A percentile compares a stretch with the other conserved stretches of the same genome.
These are phyloP conservation scores for Aegilops tauschii DNA, from an alignment of 176 grass and related monocot genomes.

Conservation along the genomic window DNA sequence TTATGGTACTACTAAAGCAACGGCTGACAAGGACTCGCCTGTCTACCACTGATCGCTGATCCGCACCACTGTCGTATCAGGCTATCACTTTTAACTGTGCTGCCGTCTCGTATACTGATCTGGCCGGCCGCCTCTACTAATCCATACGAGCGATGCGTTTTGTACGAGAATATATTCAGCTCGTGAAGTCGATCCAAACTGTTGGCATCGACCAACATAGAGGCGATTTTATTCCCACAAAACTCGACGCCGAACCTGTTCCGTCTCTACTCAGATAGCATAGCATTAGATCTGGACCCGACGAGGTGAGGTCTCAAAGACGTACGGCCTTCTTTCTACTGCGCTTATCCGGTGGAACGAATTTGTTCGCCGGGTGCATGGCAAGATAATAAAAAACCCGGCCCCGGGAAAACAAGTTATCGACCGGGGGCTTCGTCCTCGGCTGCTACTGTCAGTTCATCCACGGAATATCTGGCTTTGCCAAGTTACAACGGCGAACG, in stretches of 20 bases:
- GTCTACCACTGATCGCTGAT: neutral
- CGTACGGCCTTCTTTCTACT: neutral
- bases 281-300: neutral
- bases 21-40: neutral
- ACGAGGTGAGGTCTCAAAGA: neutral
- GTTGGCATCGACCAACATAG: neutral
- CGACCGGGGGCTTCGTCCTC: neutral
- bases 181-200: no score
- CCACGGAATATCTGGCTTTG: no score
- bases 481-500: no score
- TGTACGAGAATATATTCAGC: no score
- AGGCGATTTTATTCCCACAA: neutral
- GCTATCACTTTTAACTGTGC: no score
- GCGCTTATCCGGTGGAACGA: neutral
- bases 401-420: no score
- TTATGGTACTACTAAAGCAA: neutral
- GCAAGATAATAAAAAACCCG: neutral
- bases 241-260: neutral
- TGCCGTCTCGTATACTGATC: no score
- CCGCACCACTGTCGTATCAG: no score
- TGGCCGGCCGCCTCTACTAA: no score
- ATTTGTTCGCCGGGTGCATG: neutral
- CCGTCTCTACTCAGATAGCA: neutral
- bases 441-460: neutral
- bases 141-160: no score